Evolutionary conservation across 2,329 filamentous ascomycete species (phyloP), one percentile per base, ranked within the genome.

Genomic region (Immersiporthe knoxdaviesiana): DNA sequence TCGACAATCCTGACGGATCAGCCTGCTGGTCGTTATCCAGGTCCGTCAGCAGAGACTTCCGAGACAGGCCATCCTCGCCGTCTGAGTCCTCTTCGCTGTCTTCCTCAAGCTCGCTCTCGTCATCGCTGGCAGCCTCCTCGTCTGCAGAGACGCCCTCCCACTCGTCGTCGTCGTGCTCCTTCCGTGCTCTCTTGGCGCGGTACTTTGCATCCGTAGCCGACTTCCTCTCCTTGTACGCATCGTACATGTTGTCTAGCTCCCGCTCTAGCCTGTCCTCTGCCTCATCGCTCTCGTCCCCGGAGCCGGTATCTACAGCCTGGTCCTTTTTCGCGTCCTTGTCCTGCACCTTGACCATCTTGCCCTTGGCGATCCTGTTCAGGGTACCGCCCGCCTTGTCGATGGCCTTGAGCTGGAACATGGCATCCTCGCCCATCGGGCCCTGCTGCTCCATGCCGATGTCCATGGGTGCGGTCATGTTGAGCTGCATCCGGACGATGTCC

Each of bases 401-500:
- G 11, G 89, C 83, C 79, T 94, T 97, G 61, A 98, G 85, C 2
- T 89, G 89, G 78, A 99, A 99, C 84, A 97, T 96, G 37, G 92
- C 85, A 60, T 93, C 92, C 56, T 93, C 90, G 32, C 93, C 94
- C 63, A 88, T 84, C 0, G 92, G 92, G 0, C 93, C 93, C 32
- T 87, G 82, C 79, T 96, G 93, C 77, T 97, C 96, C 82, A 97
- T 88, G 76, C 96, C 96, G 72, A 99, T 97, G 73, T 99, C 96
- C 85, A 93, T 96, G 10, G 96, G 96, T 0, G 94, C 92, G 2
- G 91, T 91, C 96, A 99, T 99, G 81, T 97, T 91, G 83, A 99
- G 89, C 80, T 99, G 96, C 91, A 99, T 91, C 44, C 96, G 90
- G n/a, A 97, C 86, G 70, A 98, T 93, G 73, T 98, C 96, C 74